These are phyloP conservation scores for Botryotinia globosa DNA, from an alignment of 2,329 filamentous ascomycete genomes.

Conservation along the genomic window DNA sequence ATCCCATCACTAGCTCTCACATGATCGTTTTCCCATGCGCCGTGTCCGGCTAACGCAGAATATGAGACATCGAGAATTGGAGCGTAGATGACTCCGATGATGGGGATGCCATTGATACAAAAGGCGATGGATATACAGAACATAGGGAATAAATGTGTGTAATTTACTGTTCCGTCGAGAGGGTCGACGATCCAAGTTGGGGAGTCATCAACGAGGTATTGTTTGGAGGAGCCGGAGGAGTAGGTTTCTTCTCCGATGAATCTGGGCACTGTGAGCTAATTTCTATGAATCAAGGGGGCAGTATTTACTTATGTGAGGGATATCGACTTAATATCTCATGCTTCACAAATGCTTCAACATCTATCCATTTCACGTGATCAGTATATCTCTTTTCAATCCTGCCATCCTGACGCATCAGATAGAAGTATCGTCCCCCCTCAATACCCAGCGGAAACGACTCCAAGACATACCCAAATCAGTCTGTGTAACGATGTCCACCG, in stretches of 20 bases:
- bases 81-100: constrained; percentile 70
- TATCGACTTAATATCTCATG: constrained; percentile 56
- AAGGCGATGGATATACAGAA: constrained; percentile 78
- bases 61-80: constrained; percentile 69
- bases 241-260: constrained; percentile 79
- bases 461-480: constrained; percentile 62
- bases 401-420: not conserved
- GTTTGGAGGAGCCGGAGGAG: constrained; percentile 62
- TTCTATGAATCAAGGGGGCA: too few relatives aligned
- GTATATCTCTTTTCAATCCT: not conserved
- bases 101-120: constrained; percentile 55
- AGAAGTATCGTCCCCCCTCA: not conserved
- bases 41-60: constrained; percentile 61
- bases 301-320: constrained; percentile 60
- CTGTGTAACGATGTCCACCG: constrained; percentile 75
- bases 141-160: constrained; percentile 74
- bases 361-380: constrained; percentile 41
- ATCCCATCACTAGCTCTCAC: not conserved
- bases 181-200: constrained; percentile 79
- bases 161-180: constrained; percentile 49
- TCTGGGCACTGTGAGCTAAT: constrained; percentile 40
- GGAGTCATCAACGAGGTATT: constrained; percentile 61
- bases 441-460: not conserved
- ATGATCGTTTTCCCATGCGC: constrained; percentile 52
- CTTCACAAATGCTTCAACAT: constrained; percentile 70